Evolutionary conservation across 2,329 filamentous ascomycete species (phyloP), one percentile per base, ranked within the genome.

Genomic region (Magnaporthiopsis poae): DNA sequence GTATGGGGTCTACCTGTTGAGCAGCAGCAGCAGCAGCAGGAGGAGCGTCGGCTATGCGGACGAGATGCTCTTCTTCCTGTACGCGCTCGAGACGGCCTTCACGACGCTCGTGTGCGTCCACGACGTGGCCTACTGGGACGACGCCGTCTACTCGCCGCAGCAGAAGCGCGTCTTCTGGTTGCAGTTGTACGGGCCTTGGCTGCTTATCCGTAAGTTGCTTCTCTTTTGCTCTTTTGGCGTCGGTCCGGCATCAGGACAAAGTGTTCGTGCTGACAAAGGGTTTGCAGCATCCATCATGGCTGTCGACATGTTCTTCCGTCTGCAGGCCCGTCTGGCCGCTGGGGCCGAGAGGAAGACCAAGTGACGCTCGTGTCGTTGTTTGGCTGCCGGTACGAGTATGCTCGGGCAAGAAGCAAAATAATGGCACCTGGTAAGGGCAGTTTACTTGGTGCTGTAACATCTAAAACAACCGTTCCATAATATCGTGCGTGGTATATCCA

Each of bases 261-360:
- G 29, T 31, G 29, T 2, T 5, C 5, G 29, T 3, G 63, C 66
- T 69, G 27, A 64, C 65, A 15, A 13, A 59, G 9, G 60, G 8
- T 21, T 33, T 9, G 7, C 64, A 86, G 84, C 84, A 18, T 69
- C 77, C 0, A 15, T 84, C 1, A 77, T 86, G 73, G 81, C 79
- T 12, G 70, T 79, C 29, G 84, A 87, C 69, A 86, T 87, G 84
- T 84, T 80, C 64, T 64, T 72, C 52, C 78, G 85, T n/a, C 74
- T 87, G 0, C 71, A 84, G 11, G 74, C 70, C 8, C 80, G 84
- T 11, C 69, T 77, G 63, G 29, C 82, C 18, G 74, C 76, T 52
- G 69, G 67, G 46, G 7, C 46, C 5, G 21, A 56, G 21, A 56
- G 46, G 46, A 56, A 56, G 21, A 56, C 5, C 3, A 56, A 56